Base-by-base conservation (phyloP, 192 early-diverging fungal genomes). In the Linnemannia schmuckeri region DNA sequence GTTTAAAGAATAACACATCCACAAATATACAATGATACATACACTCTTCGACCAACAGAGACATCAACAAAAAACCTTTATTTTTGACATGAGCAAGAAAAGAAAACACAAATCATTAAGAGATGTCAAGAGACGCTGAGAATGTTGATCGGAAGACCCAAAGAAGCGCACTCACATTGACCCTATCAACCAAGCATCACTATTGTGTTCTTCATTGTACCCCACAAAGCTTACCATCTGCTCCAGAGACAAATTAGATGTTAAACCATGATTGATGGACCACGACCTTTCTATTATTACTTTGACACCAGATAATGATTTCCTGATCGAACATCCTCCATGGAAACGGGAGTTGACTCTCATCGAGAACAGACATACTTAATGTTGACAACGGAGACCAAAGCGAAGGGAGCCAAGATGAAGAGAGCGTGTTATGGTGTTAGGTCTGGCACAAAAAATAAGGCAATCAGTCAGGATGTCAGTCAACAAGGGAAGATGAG, bases 51-150 rank as follows among this genome's bases (percentile, higher is more conserved):
- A 52, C 49, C 18, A 17, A 20, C 49, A 52, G 17, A 52, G 49
- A 52, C 49, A 33, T 15, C 57, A 30, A 63, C 57, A 66, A 63
- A 66, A 66, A 66, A 66, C 30, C 61, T 30, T 66, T 66, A 33
- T 30, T 66, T 57, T 66, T 66, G 61, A 66, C 30, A 66, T 33
- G 61, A 66, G 61, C 61, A 33, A 66, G 33, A 66, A n/a, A 30
- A 27, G 6, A 57, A 9, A 55, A 27, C 8, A 33, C 27, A 12
- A 33, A 66, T 27, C 30, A 15, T 10, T 8, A 10, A 24, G 20
- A 61, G 55, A 27, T 57, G 55, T 10, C 61, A 63, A 30, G 30
- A 27, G 61, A 66, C 2, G 61, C 10, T 10, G 61, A 24, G 61
- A 22, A 20, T 15, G 20, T 33, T 66, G 61, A 33, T 66, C 61